Evolutionary conservation across 2,329 filamentous ascomycete species (phyloP).

Genomic region (Xylaria sp.): DNA sequence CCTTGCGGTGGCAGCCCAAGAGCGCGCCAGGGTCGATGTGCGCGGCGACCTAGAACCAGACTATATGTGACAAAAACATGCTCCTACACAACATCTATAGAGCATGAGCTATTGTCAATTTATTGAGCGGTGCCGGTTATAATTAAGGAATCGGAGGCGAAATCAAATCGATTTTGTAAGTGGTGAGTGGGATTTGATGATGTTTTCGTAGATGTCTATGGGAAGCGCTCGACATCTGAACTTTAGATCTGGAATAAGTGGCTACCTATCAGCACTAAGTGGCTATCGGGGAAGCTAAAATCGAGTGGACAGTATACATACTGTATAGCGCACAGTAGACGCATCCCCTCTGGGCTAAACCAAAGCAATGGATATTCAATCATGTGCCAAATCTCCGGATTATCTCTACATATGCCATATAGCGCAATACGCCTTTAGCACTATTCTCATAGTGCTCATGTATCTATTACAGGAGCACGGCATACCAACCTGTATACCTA

Average conservation of each 20-base stretch:
- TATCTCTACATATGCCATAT: too few relatives aligned
- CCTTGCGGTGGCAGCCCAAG: too few relatives aligned
- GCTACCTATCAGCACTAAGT: too few relatives aligned
- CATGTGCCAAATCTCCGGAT: too few relatives aligned
- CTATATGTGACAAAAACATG: background rate
- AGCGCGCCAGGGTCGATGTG: background rate
- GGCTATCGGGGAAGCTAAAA: too few relatives aligned
- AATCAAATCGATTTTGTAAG: background rate
- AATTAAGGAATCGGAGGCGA: background rate
- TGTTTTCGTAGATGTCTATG: background rate
- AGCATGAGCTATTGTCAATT: background rate
- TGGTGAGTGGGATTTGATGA: background rate
- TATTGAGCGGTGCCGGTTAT: background rate
- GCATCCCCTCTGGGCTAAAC: too few relatives aligned
- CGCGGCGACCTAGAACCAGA: background rate
- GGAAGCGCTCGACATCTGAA: background rate
- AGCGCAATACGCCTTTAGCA: too few relatives aligned
- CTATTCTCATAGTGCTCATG: too few relatives aligned
- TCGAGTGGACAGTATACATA: background rate
- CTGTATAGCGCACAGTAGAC: background rate
- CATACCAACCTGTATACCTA: background rate
- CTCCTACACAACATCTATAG: background rate
- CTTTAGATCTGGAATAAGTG: background rate
- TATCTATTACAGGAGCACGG: background rate
- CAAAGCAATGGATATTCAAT: too few relatives aligned